Percentiles rank a stretch among this genome's conserved stretches.
phyloP scores from a whole-genome alignment of 768 basidiomycete genomes.

The Mycena chlorophos region DNA sequence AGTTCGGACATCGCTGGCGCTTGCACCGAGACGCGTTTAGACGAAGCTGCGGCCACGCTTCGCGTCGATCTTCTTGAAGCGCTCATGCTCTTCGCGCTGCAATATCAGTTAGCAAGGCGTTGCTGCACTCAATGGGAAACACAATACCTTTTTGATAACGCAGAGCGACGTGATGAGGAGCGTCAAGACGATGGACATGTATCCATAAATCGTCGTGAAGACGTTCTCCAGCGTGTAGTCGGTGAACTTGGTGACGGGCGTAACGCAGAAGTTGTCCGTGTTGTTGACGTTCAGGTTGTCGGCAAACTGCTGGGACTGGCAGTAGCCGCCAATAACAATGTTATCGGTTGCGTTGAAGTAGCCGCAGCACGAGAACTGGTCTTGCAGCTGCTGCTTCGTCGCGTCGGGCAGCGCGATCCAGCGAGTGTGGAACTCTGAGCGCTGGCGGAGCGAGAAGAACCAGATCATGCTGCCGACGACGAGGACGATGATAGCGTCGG shows the following conservation, averaged over 20 bases:
- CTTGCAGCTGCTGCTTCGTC: conserved; percentile 63
- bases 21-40: too few relatives aligned
- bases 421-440: conserved; percentile 59
- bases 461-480: conserved; percentile 74
- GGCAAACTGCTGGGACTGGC: conserved; percentile 45
- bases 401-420: conserved; percentile 51
- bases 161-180: conserved; percentile 82
- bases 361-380: conserved; percentile 85
- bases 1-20: too few relatives aligned
- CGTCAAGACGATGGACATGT: conserved; percentile 74
- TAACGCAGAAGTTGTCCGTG: conserved; percentile 64
- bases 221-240: conserved; percentile 76
- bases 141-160: conserved; percentile 73
- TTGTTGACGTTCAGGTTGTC: conserved; percentile 40
- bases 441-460: conserved; percentile 77
- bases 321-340: conserved; percentile 67
- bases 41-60: conserved; percentile 89
- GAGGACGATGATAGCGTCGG: conserved; percentile 60
- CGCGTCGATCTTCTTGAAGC: conserved; percentile 86
- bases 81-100: conserved; percentile 76
- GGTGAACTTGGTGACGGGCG: conserved; percentile 63
- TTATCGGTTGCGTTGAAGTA: conserved; percentile 71
- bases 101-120: conserved; percentile 3
- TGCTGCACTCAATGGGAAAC: neutral
- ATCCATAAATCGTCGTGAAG: conserved; percentile 89